Conservation (phyloP, 805 yeast species). For the Nakazawaea peltata region DNA sequence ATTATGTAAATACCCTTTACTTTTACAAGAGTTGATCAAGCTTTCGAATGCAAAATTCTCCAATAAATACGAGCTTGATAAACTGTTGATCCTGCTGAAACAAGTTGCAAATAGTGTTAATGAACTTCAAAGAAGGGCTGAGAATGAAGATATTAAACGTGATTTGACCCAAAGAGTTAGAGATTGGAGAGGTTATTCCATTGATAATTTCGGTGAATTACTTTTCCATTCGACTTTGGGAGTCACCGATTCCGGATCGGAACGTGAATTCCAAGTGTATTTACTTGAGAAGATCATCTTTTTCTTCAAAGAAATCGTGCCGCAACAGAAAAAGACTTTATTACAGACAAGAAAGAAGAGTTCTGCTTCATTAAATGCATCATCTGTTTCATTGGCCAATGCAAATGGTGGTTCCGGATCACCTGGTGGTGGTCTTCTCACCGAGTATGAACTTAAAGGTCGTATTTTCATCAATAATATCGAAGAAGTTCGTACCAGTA, state of each 20-base stretch:
- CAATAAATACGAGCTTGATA: constrained; percentile 55
- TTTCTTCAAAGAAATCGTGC: constrained; percentile 52
- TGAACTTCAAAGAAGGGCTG: constrained; percentile 89
- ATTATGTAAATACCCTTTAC: constrained; percentile 87
- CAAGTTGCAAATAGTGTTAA: constrained; percentile 84
- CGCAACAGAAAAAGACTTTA: constrained; percentile 35
- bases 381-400: constrained; percentile 12
- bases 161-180: constrained; percentile 66
- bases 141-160: constrained; percentile 65
- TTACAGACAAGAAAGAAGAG: constrained; percentile 44
- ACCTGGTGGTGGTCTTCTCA: background rate
- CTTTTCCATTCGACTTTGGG: constrained; percentile 66
- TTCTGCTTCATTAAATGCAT: constrained; percentile 31
- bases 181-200: constrained; percentile 89
- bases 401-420: background rate
- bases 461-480: constrained; percentile 72
- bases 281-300: constrained; percentile 65
- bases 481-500: constrained; percentile 28
- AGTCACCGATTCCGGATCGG: constrained; percentile 61
- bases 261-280: constrained; percentile 84
- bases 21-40: constrained; percentile 69
- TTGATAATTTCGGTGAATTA: constrained; percentile 77
- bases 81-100: constrained; percentile 67
- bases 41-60: constrained; percentile 45
- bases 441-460: constrained; percentile 57